phyloP scores from a whole-genome alignment of 768 basidiomycete genomes.

The Tubosaeta sp. region DNA sequence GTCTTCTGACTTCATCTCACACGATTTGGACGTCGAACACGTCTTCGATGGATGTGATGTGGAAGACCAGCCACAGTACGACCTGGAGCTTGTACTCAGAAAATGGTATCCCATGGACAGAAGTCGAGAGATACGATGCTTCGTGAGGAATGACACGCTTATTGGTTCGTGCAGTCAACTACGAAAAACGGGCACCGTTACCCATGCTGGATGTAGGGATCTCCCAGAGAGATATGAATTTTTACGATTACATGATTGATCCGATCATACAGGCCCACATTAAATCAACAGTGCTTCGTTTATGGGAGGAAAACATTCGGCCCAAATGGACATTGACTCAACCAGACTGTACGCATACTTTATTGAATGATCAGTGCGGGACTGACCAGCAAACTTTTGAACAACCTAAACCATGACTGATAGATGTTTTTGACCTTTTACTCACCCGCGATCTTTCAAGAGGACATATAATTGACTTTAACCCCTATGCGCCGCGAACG shows the following conservation, averaged over 20 bases:
- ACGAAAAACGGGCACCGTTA: neutral
- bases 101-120: constrained; percentile 88
- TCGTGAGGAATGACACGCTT: constrained; percentile 68
- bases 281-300: constrained; percentile 42
- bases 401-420: neutral
- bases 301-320: constrained; percentile 69
- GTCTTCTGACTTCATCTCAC: constrained; percentile 84
- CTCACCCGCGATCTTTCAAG: constrained; percentile 75
- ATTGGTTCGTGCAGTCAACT: constrained; percentile 42
- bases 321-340: constrained; percentile 50
- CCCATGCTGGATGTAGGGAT: constrained; percentile 48
- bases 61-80: constrained; percentile 36
- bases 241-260: constrained; percentile 84
- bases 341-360: constrained; percentile 57
- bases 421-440: constrained; percentile 80
- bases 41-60: constrained; percentile 67
- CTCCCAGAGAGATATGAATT: constrained; percentile 84
- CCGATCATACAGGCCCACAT: constrained; percentile 50
- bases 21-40: constrained; percentile 58
- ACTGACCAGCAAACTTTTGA: neutral
- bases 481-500: constrained; percentile 82
- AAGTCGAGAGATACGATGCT: constrained; percentile 86
- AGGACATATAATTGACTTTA: constrained; percentile 87
- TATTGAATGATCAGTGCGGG: neutral
- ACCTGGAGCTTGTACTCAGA: constrained; percentile 79